Percentiles rank a stretch among this genome's conserved stretches.
These are phyloP conservation scores for Pseudonectria foliicola DNA, from an alignment of 2,329 filamentous ascomycete species.

Conservation along the genomic window DNA sequence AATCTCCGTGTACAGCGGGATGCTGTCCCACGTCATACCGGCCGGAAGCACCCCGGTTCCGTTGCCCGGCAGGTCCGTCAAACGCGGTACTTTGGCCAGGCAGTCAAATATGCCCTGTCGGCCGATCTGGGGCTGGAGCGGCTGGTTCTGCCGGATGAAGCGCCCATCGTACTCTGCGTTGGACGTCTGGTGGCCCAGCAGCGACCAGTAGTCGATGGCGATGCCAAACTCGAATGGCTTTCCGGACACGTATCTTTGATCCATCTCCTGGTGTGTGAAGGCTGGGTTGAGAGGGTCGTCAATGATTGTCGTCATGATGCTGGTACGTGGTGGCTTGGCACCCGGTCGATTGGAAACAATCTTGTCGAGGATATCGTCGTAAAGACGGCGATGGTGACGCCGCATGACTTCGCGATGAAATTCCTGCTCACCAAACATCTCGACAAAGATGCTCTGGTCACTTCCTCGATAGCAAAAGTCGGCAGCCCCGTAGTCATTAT, in stretches of 20 bases:
- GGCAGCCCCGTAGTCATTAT: conserved; percentile 7
- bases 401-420: conserved; percentile 24
- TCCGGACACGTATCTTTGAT: conserved; percentile 12
- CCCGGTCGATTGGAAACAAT: conserved; percentile 15
- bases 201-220: conserved; percentile 21
- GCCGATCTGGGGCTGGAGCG: conserved; percentile 16
- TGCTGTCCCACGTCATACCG: conserved; percentile 15
- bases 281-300: conserved; percentile 17
- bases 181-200: conserved; percentile 19
- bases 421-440: conserved; percentile 24
- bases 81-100: conserved; percentile 9
- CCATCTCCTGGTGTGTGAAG: conserved; percentile 16
- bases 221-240: conserved; percentile 21
- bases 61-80: conserved; percentile 7
- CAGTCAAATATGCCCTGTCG: conserved; percentile 15
- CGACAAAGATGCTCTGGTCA: conserved; percentile 24
- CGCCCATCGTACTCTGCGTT: conserved; percentile 17
- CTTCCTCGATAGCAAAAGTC: conserved; percentile 18
- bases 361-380: conserved; percentile 15
- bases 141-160: conserved; percentile 15
- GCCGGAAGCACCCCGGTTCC: conserved; percentile 3
- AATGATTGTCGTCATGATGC: conserved; percentile 9
- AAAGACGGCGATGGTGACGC: conserved; percentile 14
- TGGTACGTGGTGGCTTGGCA: conserved; percentile 10
- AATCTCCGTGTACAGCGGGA: conserved; percentile 22